Percentiles rank a stretch among this genome's conserved stretches.
These are phyloP conservation scores for Blepharisma stoltei DNA, from an alignment of 73 alveolate genomes.

Conservation along the genomic window DNA sequence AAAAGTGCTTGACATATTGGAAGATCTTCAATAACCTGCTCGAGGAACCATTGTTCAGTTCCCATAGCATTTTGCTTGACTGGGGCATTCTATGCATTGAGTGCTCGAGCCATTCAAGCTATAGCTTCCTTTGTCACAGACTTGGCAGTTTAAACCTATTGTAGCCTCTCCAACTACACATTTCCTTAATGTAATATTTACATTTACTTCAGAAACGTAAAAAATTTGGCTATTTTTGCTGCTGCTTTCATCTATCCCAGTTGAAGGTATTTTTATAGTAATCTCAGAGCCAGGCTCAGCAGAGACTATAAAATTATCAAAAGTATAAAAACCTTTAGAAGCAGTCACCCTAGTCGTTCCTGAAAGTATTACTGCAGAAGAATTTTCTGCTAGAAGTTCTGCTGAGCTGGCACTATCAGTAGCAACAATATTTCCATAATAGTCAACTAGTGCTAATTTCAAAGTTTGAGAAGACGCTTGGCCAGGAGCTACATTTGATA, in stretches of 20 bases:
- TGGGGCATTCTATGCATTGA: constrained; percentile 12
- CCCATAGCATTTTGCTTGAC: constrained; percentile 20
- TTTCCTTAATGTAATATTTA: background rate
- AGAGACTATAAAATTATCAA: background rate
- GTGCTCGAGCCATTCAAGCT: background rate
- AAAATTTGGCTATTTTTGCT: too few species aligned
- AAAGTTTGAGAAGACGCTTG: background rate
- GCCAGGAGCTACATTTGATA: constrained; percentile 7
- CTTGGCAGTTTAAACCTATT: background rate
- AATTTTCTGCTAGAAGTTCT: background rate
- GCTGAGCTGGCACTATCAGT: background rate
- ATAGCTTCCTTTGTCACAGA: constrained; percentile 2
- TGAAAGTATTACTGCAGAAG: background rate
- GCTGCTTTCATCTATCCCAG: background rate
- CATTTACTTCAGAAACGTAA: background rate
- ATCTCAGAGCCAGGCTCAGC: constrained; percentile 4
- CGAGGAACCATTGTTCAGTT: constrained; percentile 11
- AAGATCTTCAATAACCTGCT: background rate
- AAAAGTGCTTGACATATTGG: constrained; percentile 27
- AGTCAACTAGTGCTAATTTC: constrained; percentile 1
- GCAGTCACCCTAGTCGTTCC: constrained; percentile 15
- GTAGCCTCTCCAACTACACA: background rate
- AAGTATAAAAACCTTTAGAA: background rate
- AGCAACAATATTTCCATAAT: background rate
- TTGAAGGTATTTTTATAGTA: background rate